Percentiles rank a stretch among this genome's conserved stretches.
Conservation (phyloP, 495 filamentous ascomycete genomes). For the Aspergillus affinis region DNA sequence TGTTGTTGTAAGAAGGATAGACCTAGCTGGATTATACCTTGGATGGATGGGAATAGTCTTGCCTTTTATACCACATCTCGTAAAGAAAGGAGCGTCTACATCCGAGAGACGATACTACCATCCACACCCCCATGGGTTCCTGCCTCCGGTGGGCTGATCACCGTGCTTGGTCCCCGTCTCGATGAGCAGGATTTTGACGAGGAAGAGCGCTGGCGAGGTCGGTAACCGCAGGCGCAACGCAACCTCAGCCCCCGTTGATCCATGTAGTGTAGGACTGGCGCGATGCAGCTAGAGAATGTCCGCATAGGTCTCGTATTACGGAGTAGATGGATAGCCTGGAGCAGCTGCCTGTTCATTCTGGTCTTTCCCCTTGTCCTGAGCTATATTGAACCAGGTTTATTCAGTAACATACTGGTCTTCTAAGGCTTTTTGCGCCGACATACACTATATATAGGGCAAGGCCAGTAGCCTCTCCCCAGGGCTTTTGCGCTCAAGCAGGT, state of each 20-base stretch:
- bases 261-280: constrained; percentile 5
- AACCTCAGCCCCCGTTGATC: no score
- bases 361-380: not conserved
- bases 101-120: constrained; percentile 7
- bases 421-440: constrained; percentile 6
- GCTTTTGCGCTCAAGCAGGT: not conserved
- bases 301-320: constrained; percentile 3
- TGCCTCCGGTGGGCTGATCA: constrained; percentile 3
- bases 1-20: constrained; percentile 4
- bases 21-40: constrained; percentile 1
- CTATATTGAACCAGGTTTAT: constrained; percentile 6
- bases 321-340: constrained; percentile 7
- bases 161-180: constrained; percentile 1
- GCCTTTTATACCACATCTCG: constrained; percentile 6
- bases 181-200: constrained; percentile 3
- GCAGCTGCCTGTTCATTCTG: constrained; percentile 5
- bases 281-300: constrained; percentile 9
- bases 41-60: constrained; percentile 9
- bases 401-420: constrained; percentile 1
- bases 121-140: constrained; percentile 1
- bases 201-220: constrained; percentile 6
- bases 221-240: not conserved
- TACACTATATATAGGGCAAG: constrained; percentile 3
- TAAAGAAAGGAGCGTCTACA: constrained; percentile 9
- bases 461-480: constrained; percentile 2